These are phyloP conservation scores for Candida boleticola DNA, from an alignment of 805 yeast species.

Conservation along the genomic window DNA sequence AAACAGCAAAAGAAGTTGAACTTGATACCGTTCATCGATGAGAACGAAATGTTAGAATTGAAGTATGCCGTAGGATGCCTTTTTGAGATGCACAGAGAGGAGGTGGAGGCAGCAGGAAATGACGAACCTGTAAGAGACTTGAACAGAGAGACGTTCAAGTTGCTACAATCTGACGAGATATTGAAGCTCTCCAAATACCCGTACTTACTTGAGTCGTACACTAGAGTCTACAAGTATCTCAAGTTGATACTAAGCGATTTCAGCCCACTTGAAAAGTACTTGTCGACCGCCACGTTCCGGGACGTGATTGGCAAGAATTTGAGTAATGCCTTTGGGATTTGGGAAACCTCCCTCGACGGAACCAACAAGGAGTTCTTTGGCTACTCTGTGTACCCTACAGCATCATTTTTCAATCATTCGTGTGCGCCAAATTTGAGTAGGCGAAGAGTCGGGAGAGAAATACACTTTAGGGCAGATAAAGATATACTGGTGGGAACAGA, in stretches of 20 bases:
- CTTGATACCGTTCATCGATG: slow-evolving; percentile 45
- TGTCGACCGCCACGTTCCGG: slow-evolving; percentile 42
- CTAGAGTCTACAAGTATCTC: slow-evolving; percentile 47
- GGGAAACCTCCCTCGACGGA: slow-evolving; percentile 43
- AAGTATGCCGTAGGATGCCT: slow-evolving; percentile 45
- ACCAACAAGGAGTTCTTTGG: slow-evolving; percentile 59
- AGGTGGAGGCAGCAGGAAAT: slow-evolving; percentile 1
- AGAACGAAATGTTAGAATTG: slow-evolving; percentile 51
- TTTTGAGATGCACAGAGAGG: slow-evolving; percentile 24
- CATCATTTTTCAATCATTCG: slow-evolving; percentile 67
- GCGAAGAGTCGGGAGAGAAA: slow-evolving; percentile 33
- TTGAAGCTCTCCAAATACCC: slow-evolving; percentile 48
- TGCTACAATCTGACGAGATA: slow-evolving; percentile 52
- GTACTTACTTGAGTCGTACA: slow-evolving; percentile 45
- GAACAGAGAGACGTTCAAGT: slow-evolving; percentile 24
- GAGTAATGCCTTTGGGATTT: slow-evolving; percentile 69
- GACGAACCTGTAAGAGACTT: slow-evolving; percentile 1
- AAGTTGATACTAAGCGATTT: slow-evolving; percentile 33
- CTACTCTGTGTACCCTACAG: slow-evolving; percentile 57
- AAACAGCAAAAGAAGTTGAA: slow-evolving; percentile 36
- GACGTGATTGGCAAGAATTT: slow-evolving; percentile 56
- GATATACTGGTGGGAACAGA: slow-evolving; percentile 47
- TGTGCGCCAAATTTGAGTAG: slow-evolving; percentile 58
- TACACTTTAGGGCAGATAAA: slow-evolving; percentile 41
- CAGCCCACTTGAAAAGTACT: slow-evolving; percentile 23